A percentile compares a stretch with the other conserved stretches of the same genome.
Evolutionary conservation across 495 filamentous ascomycete genomes (phyloP).

Genomic region (Beverwykella pulmonaria): DNA sequence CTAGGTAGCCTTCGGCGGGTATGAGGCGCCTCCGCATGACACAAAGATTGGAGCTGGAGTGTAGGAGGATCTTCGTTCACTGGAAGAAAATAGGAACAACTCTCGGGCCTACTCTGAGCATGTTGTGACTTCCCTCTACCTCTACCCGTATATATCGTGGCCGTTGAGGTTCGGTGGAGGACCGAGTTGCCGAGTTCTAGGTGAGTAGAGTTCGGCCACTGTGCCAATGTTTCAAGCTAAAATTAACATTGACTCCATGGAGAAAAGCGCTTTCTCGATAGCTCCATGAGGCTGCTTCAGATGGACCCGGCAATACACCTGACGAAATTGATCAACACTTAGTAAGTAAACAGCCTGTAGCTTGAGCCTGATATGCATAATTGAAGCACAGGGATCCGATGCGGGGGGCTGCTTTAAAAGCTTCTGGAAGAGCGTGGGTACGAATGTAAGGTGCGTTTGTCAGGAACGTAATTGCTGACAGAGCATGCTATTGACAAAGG

Average conservation of each 20-base stretch:
- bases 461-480: slow-evolving; percentile 29
- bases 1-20: no score
- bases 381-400: not conserved
- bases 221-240: not conserved
- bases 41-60: no score
- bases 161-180: not conserved
- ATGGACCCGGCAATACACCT: not conserved
- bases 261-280: not conserved
- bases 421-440: not conserved
- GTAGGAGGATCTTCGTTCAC: no score
- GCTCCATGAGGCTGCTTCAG: not conserved
- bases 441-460: slow-evolving; percentile 20
- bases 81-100: no score
- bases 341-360: not conserved
- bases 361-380: not conserved
- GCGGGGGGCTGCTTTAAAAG: not conserved
- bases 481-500: slow-evolving; percentile 8
- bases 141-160: no score
- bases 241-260: not conserved
- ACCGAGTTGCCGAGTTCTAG: not conserved
- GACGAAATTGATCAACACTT: not conserved
- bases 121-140: not conserved
- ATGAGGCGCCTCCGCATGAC: no score
- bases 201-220: not conserved
- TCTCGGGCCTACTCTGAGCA: not conserved